A percentile compares a stretch with the other conserved stretches of the same genome.
Conservation (phyloP, 495 filamentous ascomycete genomes). For the Aspergillus campestris region DNA sequence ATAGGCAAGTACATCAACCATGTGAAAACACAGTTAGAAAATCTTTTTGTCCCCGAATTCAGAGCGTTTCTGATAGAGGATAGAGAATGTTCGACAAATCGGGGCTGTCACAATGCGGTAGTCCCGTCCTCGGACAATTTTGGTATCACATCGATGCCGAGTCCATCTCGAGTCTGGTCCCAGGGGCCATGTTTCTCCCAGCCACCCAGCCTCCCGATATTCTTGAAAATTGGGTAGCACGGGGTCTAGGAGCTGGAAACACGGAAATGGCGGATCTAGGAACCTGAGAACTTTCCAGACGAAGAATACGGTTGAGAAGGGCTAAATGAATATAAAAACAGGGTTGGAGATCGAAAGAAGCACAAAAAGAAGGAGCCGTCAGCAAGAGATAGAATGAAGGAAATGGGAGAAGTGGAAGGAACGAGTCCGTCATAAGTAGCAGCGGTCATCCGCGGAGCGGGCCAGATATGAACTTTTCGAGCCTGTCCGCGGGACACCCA, state of each 20-base stretch:
- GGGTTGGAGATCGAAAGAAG: not conserved
- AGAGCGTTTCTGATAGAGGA: not conserved
- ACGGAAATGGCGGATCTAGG: not conserved
- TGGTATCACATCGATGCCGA: constrained; percentile 3
- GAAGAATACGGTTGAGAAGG: constrained; percentile 7
- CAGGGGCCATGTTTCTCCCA: constrained; percentile 22
- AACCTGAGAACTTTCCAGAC: not conserved
- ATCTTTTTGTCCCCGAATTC: too few species aligned
- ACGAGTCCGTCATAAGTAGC: not conserved
- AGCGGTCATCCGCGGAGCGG: too few species aligned
- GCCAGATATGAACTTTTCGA: too few species aligned
- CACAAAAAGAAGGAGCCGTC: constrained; percentile 1
- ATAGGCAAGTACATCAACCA: too few species aligned
- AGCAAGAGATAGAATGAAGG: constrained; percentile 1
- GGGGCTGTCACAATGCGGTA: not conserved
- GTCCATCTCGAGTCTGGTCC: constrained; percentile 11
- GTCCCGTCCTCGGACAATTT: not conserved
- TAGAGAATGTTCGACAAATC: not conserved
- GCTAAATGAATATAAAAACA: too few species aligned
- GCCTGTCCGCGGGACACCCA: not conserved
- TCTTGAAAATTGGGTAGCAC: not conserved
- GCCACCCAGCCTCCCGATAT: constrained; percentile 30
- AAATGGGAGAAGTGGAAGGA: not conserved
- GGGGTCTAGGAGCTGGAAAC: not conserved
- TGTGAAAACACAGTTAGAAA: too few species aligned